These are phyloP conservation scores for Candida michaelii DNA, from an alignment of 805 yeast genomes.

Conservation along the genomic window DNA sequence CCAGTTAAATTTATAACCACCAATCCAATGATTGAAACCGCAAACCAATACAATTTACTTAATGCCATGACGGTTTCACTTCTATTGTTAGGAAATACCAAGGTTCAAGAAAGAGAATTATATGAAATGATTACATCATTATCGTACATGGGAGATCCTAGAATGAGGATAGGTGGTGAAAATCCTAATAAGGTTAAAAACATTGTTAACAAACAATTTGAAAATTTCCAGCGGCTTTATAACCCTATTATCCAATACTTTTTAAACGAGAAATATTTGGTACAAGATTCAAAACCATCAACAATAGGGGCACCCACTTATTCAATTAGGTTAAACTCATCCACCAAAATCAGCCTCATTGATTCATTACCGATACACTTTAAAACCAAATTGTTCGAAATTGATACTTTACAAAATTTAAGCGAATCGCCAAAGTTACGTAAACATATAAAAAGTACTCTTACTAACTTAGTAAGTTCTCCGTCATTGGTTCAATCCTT, in stretches of 20 bases:
- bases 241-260: slow-evolving; percentile 46
- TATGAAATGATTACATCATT: slow-evolving; percentile 76
- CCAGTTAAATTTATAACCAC: slow-evolving; percentile 67
- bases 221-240: slow-evolving; percentile 69
- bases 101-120: slow-evolving; percentile 61
- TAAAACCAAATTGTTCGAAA: slow-evolving; percentile 36
- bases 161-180: slow-evolving; percentile 85
- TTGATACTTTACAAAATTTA: neutral
- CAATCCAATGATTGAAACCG: slow-evolving; percentile 9
- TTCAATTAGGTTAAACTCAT: neutral
- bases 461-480: slow-evolving; percentile 50
- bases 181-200: slow-evolving; percentile 85
- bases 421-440: slow-evolving; percentile 24
- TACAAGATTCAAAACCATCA: neutral
- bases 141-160: slow-evolving; percentile 87
- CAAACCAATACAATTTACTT: slow-evolving; percentile 74
- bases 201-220: slow-evolving; percentile 76
- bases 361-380: slow-evolving; percentile 51
- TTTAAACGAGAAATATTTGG: neutral
- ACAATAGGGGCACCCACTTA: neutral
- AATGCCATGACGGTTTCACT: slow-evolving; percentile 75
- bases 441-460: slow-evolving; percentile 21
- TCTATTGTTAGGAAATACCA: slow-evolving; percentile 38
- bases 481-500: slow-evolving; percentile 76
- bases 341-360: slow-evolving; percentile 27